Percentiles rank a stretch among this genome's conserved stretches.
These are phyloP conservation scores for Durio zibethinus DNA, from an alignment of 345 rosid genomes.

Conservation along the genomic window DNA sequence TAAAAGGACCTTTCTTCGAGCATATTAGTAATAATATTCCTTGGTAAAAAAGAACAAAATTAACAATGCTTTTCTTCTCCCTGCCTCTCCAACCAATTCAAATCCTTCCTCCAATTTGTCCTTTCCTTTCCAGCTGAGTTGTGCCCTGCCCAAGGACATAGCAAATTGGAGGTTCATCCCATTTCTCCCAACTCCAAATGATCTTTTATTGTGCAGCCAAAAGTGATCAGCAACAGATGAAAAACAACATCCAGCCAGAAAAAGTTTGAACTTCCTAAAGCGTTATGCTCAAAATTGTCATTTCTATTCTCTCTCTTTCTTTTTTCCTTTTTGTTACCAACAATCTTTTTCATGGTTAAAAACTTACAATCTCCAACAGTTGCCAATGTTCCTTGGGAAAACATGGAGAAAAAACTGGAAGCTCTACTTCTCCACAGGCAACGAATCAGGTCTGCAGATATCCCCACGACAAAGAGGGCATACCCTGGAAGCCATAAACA, in stretches of 20 bases:
- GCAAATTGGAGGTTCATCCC: conserved; percentile 21
- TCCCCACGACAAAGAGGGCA: conserved; percentile 97
- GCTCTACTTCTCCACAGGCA: conserved; percentile 36
- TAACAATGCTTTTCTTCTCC: not conserved
- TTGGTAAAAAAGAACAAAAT: not conserved
- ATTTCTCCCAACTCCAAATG: conserved; percentile 7
- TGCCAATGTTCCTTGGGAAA: conserved; percentile 4
- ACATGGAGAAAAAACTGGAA: not conserved
- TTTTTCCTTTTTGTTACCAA: not conserved
- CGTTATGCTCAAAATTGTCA: not conserved
- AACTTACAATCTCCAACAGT: not conserved
- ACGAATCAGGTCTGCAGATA: conserved; percentile 61
- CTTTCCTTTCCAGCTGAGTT: not conserved
- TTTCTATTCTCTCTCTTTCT: not conserved
- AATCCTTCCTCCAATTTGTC: not conserved
- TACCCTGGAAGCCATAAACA: conserved; percentile 51
- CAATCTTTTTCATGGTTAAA: not conserved
- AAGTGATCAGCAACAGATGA: not conserved
- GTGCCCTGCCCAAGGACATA: not conserved
- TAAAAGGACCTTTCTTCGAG: not conserved
- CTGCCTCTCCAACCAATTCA: not conserved
- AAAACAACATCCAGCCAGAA: conserved; percentile 9
- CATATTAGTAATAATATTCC: not conserved
- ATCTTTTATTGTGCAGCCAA: not conserved
- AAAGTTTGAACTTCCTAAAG: conserved; percentile 9